Evolutionary conservation across 2,329 filamentous ascomycete genomes (phyloP), one percentile per base, ranked within the genome.

Genomic region (Microsporum canis): DNA sequence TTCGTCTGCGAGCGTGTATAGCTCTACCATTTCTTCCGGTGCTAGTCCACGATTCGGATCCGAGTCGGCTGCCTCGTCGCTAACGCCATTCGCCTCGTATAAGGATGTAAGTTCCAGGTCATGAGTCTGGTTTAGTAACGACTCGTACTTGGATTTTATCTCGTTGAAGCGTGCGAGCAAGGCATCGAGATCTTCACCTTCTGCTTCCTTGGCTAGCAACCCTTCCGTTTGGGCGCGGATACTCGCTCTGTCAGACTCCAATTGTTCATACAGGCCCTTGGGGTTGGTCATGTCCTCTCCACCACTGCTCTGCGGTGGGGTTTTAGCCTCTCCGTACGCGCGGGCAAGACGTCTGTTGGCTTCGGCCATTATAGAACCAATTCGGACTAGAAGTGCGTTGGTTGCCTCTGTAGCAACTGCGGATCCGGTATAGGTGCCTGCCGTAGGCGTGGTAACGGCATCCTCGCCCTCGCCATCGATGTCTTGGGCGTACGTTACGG

Each of bases 321-420:
- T 55, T 57, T 82, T 82, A 2, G 86, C 86, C 70, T 88, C 88
- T 31, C 81, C 80, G 58, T 78, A 78, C 56, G 73, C 72, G 23
- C 72, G 68, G 1, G 87, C 84, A 8, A 91, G 78, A 64, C 87
- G 85, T 66, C 85, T 83, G 64, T 89, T 85, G 66, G 88, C 89
- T 62, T 89, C 85, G 5, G 87, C 77, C 63, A 91, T 82, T 4
- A 88, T 78, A 2, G 85, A 82, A 3, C 84, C 83, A 66, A 90
- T 87, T 66, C 84, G 87, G 12, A 82, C 81, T 61, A 88, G 84
- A 7, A 91, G 81, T 2, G 84, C 84, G 63, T 84, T 86, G 31
- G 87, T 87, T 1, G 86, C 87, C 81, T 85, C 23, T 80, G 88
- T 67, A 8, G 67, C 60, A 14, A 70, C 57, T 33, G 27, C 43